Evolutionary conservation across 2,329 filamentous ascomycete genomes (phyloP).

Genomic region (Raffaelea deltoideospora): DNA sequence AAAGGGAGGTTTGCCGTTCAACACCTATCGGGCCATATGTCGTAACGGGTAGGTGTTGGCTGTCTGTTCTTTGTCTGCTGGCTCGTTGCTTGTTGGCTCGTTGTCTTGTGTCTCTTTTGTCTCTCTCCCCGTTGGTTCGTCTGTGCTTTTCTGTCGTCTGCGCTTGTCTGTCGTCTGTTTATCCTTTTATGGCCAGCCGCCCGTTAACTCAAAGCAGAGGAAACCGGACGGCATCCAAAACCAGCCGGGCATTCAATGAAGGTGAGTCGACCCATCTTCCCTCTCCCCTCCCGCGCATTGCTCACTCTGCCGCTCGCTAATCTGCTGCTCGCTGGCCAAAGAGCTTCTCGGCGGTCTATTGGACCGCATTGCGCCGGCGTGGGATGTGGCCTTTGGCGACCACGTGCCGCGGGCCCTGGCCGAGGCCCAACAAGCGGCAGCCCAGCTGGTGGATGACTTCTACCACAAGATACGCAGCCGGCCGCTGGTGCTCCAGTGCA

Average conservation of each 20-base stretch:
- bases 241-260: conserved; percentile 1
- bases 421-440: conserved; percentile 7
- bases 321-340: neutral
- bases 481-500: conserved; percentile 7
- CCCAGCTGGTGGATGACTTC: conserved; percentile 11
- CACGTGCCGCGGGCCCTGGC: conserved; percentile 11
- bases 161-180: too few species aligned
- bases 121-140: too few species aligned
- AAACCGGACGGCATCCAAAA: neutral
- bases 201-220: too few species aligned
- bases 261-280: neutral
- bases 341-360: conserved; percentile 1
- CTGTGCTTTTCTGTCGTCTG: too few species aligned
- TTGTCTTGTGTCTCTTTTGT: neutral
- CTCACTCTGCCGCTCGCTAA: neutral
- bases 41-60: neutral
- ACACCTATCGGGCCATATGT: conserved; percentile 3
- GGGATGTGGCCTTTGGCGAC: conserved; percentile 15
- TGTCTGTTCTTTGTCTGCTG: too few species aligned
- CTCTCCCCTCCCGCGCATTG: neutral
- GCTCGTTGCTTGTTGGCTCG: too few species aligned
- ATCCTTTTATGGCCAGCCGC: too few species aligned
- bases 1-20: conserved; percentile 1
- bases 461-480: conserved; percentile 11
- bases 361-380: conserved; percentile 8